Percentiles rank a stretch among this genome's conserved stretches.
Conservation (phyloP, 352 stramenopile genomes). For the Pelagophyceae sp. region DNA sequence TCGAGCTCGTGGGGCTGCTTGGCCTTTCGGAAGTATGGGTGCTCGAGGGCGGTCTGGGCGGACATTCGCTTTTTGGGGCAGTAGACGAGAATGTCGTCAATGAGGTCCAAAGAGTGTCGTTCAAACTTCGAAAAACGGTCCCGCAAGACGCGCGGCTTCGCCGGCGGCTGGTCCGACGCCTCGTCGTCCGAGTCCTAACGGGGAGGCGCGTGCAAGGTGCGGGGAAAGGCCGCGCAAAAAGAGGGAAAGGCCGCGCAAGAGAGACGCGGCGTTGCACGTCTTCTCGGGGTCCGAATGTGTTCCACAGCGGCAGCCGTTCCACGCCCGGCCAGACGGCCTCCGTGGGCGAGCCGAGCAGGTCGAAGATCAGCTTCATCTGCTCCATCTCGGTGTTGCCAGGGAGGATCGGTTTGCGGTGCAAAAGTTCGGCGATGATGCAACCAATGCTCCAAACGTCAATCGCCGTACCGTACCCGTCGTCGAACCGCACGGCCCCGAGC, state of each 20-base stretch:
- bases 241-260: too few relatives aligned
- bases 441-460: conserved; percentile 91
- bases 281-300: conserved; percentile 37
- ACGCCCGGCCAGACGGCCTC: conserved; percentile 38
- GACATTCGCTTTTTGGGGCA: conserved; percentile 80
- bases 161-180: not conserved
- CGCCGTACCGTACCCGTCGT: conserved; percentile 70
- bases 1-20: conserved; percentile 42
- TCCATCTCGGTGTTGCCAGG: conserved; percentile 50
- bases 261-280: too few relatives aligned
- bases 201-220: too few relatives aligned
- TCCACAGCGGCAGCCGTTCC: not conserved
- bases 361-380: conserved; percentile 49
- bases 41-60: conserved; percentile 67
- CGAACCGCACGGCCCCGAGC: conserved; percentile 54
- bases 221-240: too few relatives aligned
- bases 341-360: conserved; percentile 48
- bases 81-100: conserved; percentile 81
- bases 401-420: conserved; percentile 48
- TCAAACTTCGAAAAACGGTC: not conserved
- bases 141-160: not conserved
- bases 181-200: conserved; percentile 33
- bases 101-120: conserved; percentile 54
- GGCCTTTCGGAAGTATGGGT: conserved; percentile 67
- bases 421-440: conserved; percentile 84